Evolutionary conservation across 768 basidiomycete genomes (phyloP).

Genomic region (Boletus subparvulus): DNA sequence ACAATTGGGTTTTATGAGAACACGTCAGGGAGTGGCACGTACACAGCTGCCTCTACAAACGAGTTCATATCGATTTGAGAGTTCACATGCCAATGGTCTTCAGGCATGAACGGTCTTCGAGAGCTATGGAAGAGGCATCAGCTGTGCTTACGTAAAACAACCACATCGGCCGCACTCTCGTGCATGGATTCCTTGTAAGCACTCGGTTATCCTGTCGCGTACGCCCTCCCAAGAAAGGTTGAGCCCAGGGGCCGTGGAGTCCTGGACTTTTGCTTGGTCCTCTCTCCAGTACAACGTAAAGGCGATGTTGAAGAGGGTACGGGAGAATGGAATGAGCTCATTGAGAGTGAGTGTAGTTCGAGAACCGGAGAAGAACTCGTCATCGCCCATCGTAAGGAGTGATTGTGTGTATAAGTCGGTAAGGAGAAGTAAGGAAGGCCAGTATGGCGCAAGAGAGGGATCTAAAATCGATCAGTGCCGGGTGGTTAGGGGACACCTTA

Average conservation of each 20-base stretch:
- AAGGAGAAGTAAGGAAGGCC: constrained; percentile 75
- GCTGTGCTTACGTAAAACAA: background rate
- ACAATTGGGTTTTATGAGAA: background rate
- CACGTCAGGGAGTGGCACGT: constrained; percentile 25
- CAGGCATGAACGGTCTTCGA: constrained; percentile 75
- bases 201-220: constrained; percentile 72
- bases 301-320: constrained; percentile 80
- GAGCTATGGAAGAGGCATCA: constrained; percentile 52
- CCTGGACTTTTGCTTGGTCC: constrained; percentile 38
- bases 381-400: constrained; percentile 90
- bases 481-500: background rate
- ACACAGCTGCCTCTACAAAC: constrained; percentile 89
- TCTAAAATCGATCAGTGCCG: constrained; percentile 35
- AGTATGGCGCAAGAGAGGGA: constrained; percentile 43
- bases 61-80: constrained; percentile 56
- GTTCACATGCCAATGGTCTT: constrained; percentile 81
- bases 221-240: constrained; percentile 61
- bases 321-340: constrained; percentile 73
- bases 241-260: constrained; percentile 42
- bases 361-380: constrained; percentile 83
- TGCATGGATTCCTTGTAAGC: constrained; percentile 79
- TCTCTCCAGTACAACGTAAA: constrained; percentile 75
- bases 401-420: constrained; percentile 81
- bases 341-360: constrained; percentile 80
- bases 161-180: constrained; percentile 64